These are phyloP conservation scores for Jatropha curcas DNA, from an alignment of 345 rosid species.

Conservation along the genomic window DNA sequence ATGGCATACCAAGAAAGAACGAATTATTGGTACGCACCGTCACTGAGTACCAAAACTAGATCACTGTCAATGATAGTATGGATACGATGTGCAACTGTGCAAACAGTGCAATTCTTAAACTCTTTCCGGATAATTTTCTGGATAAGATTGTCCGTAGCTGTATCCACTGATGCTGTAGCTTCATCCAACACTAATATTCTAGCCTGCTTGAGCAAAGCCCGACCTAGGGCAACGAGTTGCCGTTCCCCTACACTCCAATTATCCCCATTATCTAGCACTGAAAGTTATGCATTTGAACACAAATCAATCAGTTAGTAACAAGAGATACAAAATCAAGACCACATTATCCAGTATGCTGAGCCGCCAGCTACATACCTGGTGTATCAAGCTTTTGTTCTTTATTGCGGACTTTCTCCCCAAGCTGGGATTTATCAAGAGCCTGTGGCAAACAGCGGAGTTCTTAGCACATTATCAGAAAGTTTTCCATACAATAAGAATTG, in stretches of 20 bases:
- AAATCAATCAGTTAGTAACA: conserved; percentile 12
- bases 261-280: conserved; percentile 96
- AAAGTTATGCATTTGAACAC: conserved; percentile 22
- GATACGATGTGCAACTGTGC: conserved; percentile 98
- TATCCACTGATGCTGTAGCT: conserved; percentile 98
- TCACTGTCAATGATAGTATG: conserved; percentile 98
- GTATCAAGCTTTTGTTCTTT: conserved; percentile 89
- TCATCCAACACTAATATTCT: conserved; percentile 95
- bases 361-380: conserved; percentile 69
- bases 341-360: conserved; percentile 1
- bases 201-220: conserved; percentile 91
- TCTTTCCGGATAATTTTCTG: conserved; percentile 93
- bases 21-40: conserved; percentile 52
- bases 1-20: neutral
- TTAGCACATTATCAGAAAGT: conserved; percentile 3
- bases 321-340: neutral
- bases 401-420: conserved; percentile 76
- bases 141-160: conserved; percentile 95
- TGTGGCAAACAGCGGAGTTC: conserved; percentile 27
- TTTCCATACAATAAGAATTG: neutral
- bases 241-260: conserved; percentile 99
- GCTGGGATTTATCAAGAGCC: conserved; percentile 98
- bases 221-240: conserved; percentile 89
- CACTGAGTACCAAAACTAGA: conserved; percentile 91
- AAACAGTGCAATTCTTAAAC: conserved; percentile 88